Percentiles rank a stretch among this genome's conserved stretches.
These are phyloP conservation scores for Penicillium palitans DNA, from an alignment of 2,329 filamentous ascomycete species.

Conservation along the genomic window DNA sequence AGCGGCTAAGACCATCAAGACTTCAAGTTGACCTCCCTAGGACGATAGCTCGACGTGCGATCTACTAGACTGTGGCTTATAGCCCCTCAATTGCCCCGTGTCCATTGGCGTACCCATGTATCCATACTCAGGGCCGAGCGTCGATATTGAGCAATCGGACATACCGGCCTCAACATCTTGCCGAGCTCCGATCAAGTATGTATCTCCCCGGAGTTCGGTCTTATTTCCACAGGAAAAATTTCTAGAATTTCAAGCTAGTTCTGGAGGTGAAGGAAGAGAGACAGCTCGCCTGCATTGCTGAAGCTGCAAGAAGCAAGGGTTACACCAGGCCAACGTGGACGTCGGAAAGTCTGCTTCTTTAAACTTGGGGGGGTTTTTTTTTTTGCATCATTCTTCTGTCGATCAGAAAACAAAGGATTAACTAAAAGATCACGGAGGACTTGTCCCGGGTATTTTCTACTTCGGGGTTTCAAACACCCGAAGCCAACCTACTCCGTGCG, in stretches of 20 bases:
- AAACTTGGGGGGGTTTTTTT: background rate
- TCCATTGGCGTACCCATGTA: constrained; percentile 5
- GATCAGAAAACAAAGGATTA: constrained; percentile 2
- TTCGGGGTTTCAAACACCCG: background rate
- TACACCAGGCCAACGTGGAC: constrained; percentile 9
- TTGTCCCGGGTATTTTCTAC: background rate
- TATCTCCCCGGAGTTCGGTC: background rate
- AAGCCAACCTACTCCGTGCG: background rate
- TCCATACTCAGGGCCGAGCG: constrained; percentile 3
- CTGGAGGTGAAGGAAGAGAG: constrained; percentile 1
- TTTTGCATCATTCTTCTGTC: constrained; percentile 4
- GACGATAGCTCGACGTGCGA: constrained; percentile 7
- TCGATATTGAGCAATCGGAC: constrained; percentile 1
- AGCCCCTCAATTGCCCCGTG: constrained; percentile 4
- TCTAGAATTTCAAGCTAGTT: background rate
- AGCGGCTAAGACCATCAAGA: constrained; percentile 9
- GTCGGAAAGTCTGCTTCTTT: constrained; percentile 1
- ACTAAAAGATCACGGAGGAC: constrained; percentile 15
- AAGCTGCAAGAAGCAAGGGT: constrained; percentile 10
- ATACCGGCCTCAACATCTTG: background rate
- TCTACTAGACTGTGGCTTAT: constrained; percentile 13
- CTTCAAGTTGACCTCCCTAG: background rate
- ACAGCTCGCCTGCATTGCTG: constrained; percentile 1
- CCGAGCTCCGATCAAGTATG: background rate
- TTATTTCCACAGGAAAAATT: background rate